Percentiles rank a stretch among this genome's conserved stretches.
phyloP scores from a whole-genome alignment of 83 land plant species.

The Larix sibirica region DNA sequence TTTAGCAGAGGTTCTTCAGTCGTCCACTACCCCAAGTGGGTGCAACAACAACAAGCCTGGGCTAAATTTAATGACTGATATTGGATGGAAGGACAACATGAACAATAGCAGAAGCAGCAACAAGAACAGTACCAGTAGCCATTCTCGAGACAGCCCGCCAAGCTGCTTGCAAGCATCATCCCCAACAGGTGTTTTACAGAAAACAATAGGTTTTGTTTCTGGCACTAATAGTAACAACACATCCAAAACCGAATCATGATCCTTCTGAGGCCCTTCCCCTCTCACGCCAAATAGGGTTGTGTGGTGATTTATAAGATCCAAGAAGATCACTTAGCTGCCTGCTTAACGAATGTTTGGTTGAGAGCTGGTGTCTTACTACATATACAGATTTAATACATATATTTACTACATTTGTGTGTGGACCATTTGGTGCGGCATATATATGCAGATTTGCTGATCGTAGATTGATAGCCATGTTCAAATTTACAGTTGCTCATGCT shows the following conservation, averaged over 20 bases:
- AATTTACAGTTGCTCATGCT: not conserved
- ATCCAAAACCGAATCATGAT: not conserved
- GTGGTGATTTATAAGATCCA: not conserved
- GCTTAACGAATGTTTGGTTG: not conserved
- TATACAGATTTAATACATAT: not conserved
- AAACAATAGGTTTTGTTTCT: slow-evolving; percentile 5
- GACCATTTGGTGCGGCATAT: not conserved
- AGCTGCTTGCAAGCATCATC: slow-evolving; percentile 11
- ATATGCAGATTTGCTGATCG: not conserved
- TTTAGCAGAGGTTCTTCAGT: slow-evolving; percentile 8
- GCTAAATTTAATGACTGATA: slow-evolving; percentile 1
- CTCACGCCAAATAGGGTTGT: not conserved
- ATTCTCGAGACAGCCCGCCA: not conserved
- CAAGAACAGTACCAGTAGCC: not conserved
- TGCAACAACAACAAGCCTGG: not conserved
- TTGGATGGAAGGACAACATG: too few relatives aligned
- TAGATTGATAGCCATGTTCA: not conserved
- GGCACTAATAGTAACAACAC: not conserved
- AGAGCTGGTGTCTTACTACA: not conserved
- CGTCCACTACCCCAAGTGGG: slow-evolving; percentile 5
- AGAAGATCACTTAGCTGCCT: not conserved
- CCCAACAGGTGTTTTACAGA: slow-evolving; percentile 7
- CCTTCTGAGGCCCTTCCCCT: too few relatives aligned
- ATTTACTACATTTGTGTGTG: not conserved
- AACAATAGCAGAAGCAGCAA: not conserved